Evolutionary conservation across 352 stramenopile species (phyloP).

Genomic region (Phytophthora kernoviae): DNA sequence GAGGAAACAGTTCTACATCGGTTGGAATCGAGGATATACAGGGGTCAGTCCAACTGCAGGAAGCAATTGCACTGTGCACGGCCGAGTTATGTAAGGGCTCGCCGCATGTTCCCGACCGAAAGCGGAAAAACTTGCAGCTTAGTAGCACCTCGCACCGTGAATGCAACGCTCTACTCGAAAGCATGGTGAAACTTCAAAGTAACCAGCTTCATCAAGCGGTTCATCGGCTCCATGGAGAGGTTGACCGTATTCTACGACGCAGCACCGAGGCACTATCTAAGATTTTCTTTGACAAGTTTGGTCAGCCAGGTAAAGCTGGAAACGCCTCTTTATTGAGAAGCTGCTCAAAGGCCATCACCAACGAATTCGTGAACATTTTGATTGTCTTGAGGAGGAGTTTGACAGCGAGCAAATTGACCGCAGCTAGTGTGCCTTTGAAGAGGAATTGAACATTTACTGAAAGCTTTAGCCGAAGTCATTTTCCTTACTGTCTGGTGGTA

Average conservation of each 20-base stretch:
- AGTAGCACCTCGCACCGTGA: slow-evolving; percentile 1
- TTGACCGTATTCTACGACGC: slow-evolving; percentile 16
- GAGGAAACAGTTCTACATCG: background rate
- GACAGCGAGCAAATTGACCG: background rate
- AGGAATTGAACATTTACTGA: background rate
- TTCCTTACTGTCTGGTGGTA: background rate
- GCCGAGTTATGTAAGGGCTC: slow-evolving; percentile 3
- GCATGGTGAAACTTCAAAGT: slow-evolving; percentile 16
- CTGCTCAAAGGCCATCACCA: slow-evolving; percentile 19
- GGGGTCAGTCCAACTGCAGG: background rate
- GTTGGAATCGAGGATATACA: background rate
- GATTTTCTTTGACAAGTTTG: slow-evolving; percentile 19
- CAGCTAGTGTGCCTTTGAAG: slow-evolving; percentile 1
- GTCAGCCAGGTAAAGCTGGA: slow-evolving; percentile 6
- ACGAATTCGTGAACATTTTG: slow-evolving; percentile 12
- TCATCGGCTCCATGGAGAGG: slow-evolving; percentile 5
- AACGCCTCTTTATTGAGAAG: slow-evolving; percentile 21
- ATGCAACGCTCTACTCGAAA: slow-evolving; percentile 8
- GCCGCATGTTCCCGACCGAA: background rate
- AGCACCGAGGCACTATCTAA: slow-evolving; percentile 8
- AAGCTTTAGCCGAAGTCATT: background rate
- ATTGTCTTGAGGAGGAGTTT: slow-evolving; percentile 8
- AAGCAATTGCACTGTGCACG: background rate
- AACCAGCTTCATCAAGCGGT: slow-evolving; percentile 20
- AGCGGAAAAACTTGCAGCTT: background rate